Conservation (phyloP, 345 rosid genomes). For the Brassica rapa region DNA sequence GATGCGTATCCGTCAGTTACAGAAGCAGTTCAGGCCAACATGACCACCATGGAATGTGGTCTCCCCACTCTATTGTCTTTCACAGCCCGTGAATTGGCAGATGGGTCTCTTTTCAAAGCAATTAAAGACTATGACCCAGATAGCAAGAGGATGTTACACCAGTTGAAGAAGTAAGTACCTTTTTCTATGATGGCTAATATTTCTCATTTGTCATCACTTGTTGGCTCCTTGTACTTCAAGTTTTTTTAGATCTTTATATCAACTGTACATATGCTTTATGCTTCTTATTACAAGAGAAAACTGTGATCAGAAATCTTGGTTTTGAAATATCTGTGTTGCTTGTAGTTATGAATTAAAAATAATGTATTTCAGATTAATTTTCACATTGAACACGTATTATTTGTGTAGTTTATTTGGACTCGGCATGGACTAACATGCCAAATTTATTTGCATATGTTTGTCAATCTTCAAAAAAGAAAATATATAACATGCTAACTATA, state of each 20-base stretch:
- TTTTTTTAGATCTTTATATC: not conserved
- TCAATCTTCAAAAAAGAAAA: not conserved
- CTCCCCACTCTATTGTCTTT: constrained; percentile 86
- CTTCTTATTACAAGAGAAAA: not conserved
- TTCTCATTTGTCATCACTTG: constrained; percentile 3
- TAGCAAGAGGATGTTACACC: constrained; percentile 82
- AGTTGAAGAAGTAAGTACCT: constrained; percentile 64
- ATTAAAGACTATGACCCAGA: constrained; percentile 95
- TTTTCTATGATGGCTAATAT: constrained; percentile 1
- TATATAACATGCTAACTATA: constrained; percentile 8
- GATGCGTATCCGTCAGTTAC: constrained; percentile 71
- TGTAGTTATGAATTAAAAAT: not conserved
- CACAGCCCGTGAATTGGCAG: constrained; percentile 92
- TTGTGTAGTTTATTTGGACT: constrained; percentile 2
- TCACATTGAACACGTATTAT: not conserved
- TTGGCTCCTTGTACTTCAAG: constrained; percentile 19
- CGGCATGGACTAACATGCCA: not conserved
- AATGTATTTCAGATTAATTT: not conserved
- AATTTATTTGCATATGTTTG: not conserved
- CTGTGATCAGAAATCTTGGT: not conserved
- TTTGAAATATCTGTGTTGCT: not conserved
- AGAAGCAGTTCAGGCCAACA: constrained; percentile 60
- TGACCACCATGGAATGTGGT: constrained; percentile 85
- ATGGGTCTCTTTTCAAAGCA: constrained; percentile 93
- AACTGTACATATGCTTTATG: not conserved